phyloP scores from a whole-genome alignment of 1,284 basidiomycete species.

The Trametes pubescens region DNA sequence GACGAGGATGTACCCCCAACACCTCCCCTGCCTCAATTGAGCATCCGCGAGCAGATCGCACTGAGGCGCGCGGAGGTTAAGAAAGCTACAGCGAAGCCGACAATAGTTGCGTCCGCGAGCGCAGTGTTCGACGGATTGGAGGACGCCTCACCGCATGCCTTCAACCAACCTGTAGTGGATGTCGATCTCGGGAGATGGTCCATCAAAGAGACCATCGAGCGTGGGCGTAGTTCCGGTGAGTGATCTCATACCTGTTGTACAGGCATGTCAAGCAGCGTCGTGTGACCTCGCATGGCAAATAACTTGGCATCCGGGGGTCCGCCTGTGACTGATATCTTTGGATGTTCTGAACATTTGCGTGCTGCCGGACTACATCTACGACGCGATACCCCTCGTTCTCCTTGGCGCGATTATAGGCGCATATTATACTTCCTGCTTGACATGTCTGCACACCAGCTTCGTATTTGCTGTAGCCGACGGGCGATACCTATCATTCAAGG shows the following conservation, averaged over 20 bases:
- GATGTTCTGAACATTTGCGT: background rate
- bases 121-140: conserved; percentile 50
- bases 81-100: conserved; percentile 53
- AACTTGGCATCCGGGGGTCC: background rate
- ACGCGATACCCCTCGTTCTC: background rate
- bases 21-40: conserved; percentile 51
- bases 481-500: conserved; percentile 34
- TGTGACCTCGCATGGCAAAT: background rate
- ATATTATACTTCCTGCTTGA: conserved; percentile 23
- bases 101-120: conserved; percentile 33
- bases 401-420: background rate
- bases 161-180: conserved; percentile 52
- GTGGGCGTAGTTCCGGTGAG: conserved; percentile 77
- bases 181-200: conserved; percentile 71
- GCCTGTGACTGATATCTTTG: too few relatives aligned
- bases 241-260: conserved; percentile 9
- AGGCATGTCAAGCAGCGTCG: conserved; percentile 32
- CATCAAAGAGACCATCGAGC: conserved; percentile 78
- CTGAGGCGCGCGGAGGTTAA: conserved; percentile 77
- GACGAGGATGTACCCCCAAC: conserved; percentile 39
- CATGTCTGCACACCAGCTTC: conserved; percentile 20
- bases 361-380: background rate
- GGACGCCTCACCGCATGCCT: conserved; percentile 52
- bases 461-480: conserved; percentile 32
- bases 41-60: conserved; percentile 77